These are phyloP conservation scores for Protomyces inouyei DNA, from an alignment of 1,139 yeast species.

Conservation along the genomic window DNA sequence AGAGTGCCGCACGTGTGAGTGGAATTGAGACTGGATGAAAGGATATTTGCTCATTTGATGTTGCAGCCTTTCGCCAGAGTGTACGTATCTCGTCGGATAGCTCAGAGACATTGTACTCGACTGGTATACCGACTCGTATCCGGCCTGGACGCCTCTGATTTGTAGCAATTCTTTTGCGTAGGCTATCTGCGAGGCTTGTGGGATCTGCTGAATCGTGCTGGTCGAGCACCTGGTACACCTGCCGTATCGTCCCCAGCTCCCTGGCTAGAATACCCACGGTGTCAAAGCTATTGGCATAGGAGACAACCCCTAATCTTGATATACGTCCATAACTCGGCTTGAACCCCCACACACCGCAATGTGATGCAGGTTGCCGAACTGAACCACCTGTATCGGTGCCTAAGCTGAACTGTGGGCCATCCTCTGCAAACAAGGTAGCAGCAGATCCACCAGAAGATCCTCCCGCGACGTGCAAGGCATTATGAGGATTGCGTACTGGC, in stretches of 20 bases:
- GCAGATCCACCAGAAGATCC: conserved; percentile 98
- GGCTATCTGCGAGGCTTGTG: conserved; percentile 51
- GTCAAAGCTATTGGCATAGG: conserved; percentile 91
- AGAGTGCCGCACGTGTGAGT: conserved; percentile 60
- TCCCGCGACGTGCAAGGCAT: conserved; percentile 54
- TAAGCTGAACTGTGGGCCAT: neutral
- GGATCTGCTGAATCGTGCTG: conserved; percentile 71
- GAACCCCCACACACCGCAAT: conserved; percentile 76
- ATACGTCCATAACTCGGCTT: conserved; percentile 90
- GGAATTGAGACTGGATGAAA: conserved; percentile 59
- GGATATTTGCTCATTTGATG: conserved; percentile 26
- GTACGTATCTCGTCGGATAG: conserved; percentile 47
- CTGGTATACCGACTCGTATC: conserved; percentile 63
- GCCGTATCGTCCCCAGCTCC: conserved; percentile 38
- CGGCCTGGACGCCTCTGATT: conserved; percentile 25
- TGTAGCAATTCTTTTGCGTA: conserved; percentile 34
- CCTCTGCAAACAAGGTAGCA: conserved; percentile 47
- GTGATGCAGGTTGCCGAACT: conserved; percentile 83
- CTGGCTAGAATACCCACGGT: conserved; percentile 79
- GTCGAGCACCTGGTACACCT: conserved; percentile 46
- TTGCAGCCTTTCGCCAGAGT: conserved; percentile 49
- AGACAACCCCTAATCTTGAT: conserved; percentile 85
- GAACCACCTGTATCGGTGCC: conserved; percentile 99
- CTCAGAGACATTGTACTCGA: conserved; percentile 58
- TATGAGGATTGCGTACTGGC: conserved; percentile 60